Evolutionary conservation across 805 yeast genomes (phyloP).

Genomic region (Teunomyces stri): DNA sequence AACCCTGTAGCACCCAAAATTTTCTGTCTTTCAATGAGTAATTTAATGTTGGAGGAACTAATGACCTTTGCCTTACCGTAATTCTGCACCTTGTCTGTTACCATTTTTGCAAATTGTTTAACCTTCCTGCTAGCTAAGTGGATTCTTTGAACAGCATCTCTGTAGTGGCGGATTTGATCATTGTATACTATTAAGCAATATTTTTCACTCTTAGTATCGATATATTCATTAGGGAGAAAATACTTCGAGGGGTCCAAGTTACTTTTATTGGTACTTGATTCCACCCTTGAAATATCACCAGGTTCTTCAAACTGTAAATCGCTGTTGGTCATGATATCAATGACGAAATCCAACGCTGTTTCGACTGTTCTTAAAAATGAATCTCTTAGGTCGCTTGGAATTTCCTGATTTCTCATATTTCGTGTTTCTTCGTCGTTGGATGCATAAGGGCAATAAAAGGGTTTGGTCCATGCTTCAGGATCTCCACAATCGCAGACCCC

Average conservation of each 20-base stretch:
- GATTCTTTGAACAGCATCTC: constrained; percentile 70
- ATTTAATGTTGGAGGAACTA: constrained; percentile 50
- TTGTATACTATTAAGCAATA: constrained; percentile 67
- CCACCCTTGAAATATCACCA: constrained; percentile 23
- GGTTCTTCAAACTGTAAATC: constrained; percentile 37
- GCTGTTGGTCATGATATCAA: constrained; percentile 57
- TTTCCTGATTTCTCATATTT: constrained; percentile 5
- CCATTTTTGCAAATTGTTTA: constrained; percentile 67
- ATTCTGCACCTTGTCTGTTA: constrained; percentile 58
- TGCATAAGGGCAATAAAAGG: constrained; percentile 43
- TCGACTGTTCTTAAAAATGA: constrained; percentile 44
- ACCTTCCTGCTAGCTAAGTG: constrained; percentile 62
- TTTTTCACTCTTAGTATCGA: constrained; percentile 36
- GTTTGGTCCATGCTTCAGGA: constrained; percentile 71
- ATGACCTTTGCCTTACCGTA: constrained; percentile 71
- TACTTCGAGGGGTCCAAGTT: constrained; percentile 44
- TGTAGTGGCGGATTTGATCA: constrained; percentile 72
- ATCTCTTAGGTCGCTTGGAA: constrained; percentile 45
- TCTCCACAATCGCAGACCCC: constrained; percentile 92
- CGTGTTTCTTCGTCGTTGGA: constrained; percentile 16
- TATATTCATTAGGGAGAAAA: constrained; percentile 34
- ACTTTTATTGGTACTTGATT: constrained; percentile 28
- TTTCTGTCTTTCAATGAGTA: constrained; percentile 53
- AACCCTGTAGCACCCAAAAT: constrained; percentile 62
- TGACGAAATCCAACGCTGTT: constrained; percentile 53